A percentile compares a stretch with the other conserved stretches of the same genome.
Evolutionary conservation across 2,329 filamentous ascomycete genomes (phyloP).

Genomic region (Akanthomyces lecanii): DNA sequence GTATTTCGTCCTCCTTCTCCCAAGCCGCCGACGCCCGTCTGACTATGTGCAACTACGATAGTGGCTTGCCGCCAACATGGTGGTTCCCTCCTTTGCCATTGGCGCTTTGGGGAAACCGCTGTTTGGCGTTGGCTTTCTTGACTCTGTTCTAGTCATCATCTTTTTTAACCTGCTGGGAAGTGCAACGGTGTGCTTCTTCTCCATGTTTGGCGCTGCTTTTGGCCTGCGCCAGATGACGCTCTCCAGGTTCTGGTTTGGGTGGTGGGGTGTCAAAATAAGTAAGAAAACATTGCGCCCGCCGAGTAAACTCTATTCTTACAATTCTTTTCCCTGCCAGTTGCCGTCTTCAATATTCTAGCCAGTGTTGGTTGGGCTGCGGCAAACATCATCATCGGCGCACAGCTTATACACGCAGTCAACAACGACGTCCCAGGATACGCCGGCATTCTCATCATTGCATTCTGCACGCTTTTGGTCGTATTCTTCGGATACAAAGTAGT

Average conservation of each 20-base stretch:
- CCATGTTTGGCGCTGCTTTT: constrained; percentile 67
- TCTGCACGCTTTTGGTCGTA: constrained; percentile 63
- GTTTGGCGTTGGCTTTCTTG: constrained; percentile 65
- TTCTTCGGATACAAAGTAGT: constrained; percentile 73
- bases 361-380: constrained; percentile 71
- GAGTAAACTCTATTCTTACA: not conserved
- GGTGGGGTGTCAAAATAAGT: constrained; percentile 64
- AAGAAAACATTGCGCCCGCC: constrained; percentile 27
- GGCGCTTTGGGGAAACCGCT: constrained; percentile 60
- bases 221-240: constrained; percentile 73
- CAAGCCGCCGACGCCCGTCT: constrained; percentile 1
- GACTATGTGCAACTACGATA: constrained; percentile 9
- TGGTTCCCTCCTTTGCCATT: constrained; percentile 70
- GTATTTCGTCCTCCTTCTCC: constrained; percentile 40
- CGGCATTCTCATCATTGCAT: constrained; percentile 67
- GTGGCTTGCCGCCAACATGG: constrained; percentile 76
- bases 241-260: constrained; percentile 69
- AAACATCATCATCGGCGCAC: constrained; percentile 71
- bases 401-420: constrained; percentile 69
- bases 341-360: constrained; percentile 64
- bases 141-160: constrained; percentile 63
- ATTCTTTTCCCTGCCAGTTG: constrained; percentile 41
- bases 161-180: constrained; percentile 70
- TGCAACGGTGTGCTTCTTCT: constrained; percentile 67
- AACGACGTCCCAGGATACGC: constrained; percentile 62